Evolutionary conservation across 192 early-diverging fungal genomes (phyloP).

Genomic region (Coemansia aciculifera): DNA sequence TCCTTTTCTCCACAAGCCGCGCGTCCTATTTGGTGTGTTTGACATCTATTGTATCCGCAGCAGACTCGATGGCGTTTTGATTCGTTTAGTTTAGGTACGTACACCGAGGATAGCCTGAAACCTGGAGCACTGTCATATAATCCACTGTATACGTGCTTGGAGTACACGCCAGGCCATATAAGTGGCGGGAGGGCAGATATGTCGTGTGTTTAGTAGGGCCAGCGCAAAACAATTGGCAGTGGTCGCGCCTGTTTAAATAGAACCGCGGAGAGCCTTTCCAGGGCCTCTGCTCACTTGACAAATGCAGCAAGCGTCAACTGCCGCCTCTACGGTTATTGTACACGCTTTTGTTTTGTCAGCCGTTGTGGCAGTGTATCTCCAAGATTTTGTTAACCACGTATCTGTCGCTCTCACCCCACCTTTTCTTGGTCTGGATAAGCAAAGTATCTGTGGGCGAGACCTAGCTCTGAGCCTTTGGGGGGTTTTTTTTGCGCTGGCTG

Average conservation of each 20-base stretch:
- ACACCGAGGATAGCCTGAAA: background rate
- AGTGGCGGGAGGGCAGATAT: background rate
- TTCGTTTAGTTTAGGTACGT: background rate
- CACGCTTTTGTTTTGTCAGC: background rate
- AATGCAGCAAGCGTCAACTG: background rate
- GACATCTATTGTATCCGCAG: background rate
- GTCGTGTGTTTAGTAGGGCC: background rate
- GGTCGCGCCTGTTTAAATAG: background rate
- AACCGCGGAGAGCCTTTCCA: background rate
- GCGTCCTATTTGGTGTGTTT: background rate
- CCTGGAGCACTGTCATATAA: background rate
- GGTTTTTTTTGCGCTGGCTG: background rate
- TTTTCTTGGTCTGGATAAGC: background rate
- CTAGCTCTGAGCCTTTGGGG: background rate
- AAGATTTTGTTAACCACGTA: background rate
- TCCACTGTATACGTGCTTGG: background rate
- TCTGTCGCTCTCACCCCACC: background rate
- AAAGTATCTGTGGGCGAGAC: background rate
- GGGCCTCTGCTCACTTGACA: background rate
- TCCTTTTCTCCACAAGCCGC: background rate
- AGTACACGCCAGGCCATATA: background rate
- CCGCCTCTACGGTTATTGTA: background rate
- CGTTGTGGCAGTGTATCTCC: background rate
- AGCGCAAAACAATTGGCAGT: background rate
- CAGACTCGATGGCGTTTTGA: background rate